These are phyloP conservation scores for Globisporangium cederbergense DNA, from an alignment of 352 stramenopile species.

Conservation along the genomic window DNA sequence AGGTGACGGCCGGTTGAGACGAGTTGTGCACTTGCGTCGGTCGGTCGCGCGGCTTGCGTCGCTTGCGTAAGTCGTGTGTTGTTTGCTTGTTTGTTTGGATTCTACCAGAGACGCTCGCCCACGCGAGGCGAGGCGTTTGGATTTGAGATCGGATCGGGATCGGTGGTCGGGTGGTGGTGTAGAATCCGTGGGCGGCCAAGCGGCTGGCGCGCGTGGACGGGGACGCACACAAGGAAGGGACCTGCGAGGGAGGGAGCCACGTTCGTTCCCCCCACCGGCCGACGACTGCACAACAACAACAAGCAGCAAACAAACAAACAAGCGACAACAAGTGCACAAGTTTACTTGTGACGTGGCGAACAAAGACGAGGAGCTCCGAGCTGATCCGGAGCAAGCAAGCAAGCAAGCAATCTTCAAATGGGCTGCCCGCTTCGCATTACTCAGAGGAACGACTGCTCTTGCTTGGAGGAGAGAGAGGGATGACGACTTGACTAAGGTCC, in stretches of 20 bases:
- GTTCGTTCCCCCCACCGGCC: not conserved
- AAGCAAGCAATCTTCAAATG: not conserved
- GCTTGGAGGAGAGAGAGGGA: not conserved
- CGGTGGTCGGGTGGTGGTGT: not conserved
- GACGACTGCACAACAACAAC: conserved; percentile 1
- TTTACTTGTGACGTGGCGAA: not conserved
- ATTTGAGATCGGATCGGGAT: conserved; percentile 8
- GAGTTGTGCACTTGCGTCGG: not conserved
- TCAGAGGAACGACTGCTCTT: not conserved
- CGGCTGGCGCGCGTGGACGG: not conserved
- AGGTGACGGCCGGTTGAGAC: not conserved
- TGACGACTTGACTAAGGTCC: not conserved
- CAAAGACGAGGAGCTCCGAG: not conserved
- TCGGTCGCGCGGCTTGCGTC: not conserved
- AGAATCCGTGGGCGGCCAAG: not conserved
- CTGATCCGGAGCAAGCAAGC: not conserved
- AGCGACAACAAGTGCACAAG: not conserved
- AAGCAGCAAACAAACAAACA: not conserved
- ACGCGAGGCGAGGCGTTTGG: not conserved
- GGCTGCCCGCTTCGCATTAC: not conserved
- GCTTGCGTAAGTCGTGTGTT: not conserved
- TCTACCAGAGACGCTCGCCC: not conserved
- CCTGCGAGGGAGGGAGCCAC: not conserved
- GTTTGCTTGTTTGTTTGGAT: conserved; percentile 2
- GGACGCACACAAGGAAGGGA: conserved; percentile 1